Percentiles rank a stretch among this genome's conserved stretches.
These are phyloP conservation scores for Pythium sukuiense DNA, from an alignment of 352 stramenopile species.

Conservation along the genomic window DNA sequence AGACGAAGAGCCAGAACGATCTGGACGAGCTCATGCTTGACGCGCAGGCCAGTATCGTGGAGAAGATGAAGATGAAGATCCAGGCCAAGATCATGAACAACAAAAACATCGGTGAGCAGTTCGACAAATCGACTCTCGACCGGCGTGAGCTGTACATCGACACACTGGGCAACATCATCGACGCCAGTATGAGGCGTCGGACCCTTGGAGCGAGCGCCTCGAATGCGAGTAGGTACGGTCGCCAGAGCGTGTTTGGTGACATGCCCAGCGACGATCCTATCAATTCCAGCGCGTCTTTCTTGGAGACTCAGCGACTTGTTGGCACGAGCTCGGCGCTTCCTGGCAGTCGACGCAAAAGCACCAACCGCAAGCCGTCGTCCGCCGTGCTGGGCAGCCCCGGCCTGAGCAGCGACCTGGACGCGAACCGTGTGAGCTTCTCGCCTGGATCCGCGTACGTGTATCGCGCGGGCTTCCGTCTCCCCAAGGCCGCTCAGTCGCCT, in stretches of 20 bases:
- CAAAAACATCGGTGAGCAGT: constrained; percentile 88
- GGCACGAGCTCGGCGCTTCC: constrained; percentile 20
- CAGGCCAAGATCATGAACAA: constrained; percentile 89
- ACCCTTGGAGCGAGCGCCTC: constrained; percentile 37
- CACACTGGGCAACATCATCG: constrained; percentile 77
- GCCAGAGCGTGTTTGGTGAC: constrained; percentile 25
- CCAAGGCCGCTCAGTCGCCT: constrained; percentile 28
- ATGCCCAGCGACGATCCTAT: constrained; percentile 19
- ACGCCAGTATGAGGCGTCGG: constrained; percentile 68
- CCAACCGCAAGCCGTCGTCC: constrained; percentile 16
- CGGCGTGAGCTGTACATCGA: constrained; percentile 79
- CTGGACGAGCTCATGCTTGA: constrained; percentile 64
- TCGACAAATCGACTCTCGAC: constrained; percentile 79
- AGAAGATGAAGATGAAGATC: constrained; percentile 77
- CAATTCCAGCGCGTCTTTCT: constrained; percentile 33
- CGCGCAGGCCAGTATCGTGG: constrained; percentile 52
- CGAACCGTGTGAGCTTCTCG: constrained; percentile 28
- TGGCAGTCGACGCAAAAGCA: constrained; percentile 26
- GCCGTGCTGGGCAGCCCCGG: constrained; percentile 11
- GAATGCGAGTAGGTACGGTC: constrained; percentile 10
- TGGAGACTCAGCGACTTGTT: constrained; percentile 52
- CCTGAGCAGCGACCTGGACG: constrained; percentile 23
- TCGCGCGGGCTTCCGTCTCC: constrained; percentile 30
- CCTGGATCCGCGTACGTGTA: constrained; percentile 30
- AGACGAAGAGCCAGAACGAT: constrained; percentile 30